Evolutionary conservation across 1,284 basidiomycete species (phyloP).

Genomic region (Leccinum pallidistipes): DNA sequence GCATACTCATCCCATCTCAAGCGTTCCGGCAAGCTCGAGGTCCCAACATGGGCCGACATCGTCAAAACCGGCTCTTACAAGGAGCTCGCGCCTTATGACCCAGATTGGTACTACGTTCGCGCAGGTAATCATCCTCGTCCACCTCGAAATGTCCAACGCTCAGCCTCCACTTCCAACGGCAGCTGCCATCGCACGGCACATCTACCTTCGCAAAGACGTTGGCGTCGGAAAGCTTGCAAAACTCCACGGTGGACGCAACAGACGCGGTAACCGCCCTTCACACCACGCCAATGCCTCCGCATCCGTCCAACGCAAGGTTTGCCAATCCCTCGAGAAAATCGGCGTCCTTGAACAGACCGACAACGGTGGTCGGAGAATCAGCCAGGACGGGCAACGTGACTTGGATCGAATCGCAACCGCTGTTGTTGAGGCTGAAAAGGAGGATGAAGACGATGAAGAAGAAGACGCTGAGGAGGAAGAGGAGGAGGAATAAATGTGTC

Average conservation of each 20-base stretch:
- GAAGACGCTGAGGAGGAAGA: conserved; percentile 81
- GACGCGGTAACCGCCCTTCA: conserved; percentile 92
- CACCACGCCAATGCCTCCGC: conserved; percentile 91
- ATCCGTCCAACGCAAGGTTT: conserved; percentile 87
- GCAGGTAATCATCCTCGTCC: conserved; percentile 60
- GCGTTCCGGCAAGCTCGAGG: conserved; percentile 96
- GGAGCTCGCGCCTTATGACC: conserved; percentile 98
- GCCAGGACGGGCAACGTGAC: conserved; percentile 96
- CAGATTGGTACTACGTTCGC: conserved; percentile 99
- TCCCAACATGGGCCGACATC: conserved; percentile 98
- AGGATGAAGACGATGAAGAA: conserved; percentile 85
- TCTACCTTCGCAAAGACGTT: conserved; percentile 99
- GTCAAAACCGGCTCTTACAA: conserved; percentile 99
- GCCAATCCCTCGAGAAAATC: conserved; percentile 98
- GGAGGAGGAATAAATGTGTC: conserved; percentile 46
- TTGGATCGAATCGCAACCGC: conserved; percentile 98
- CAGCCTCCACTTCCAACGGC: not conserved
- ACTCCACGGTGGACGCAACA: conserved; percentile 96
- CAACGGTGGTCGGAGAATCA: conserved; percentile 95
- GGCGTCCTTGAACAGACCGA: conserved; percentile 94
- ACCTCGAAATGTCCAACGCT: conserved; percentile 25
- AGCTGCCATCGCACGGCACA: conserved; percentile 98
- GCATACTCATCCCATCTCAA: conserved; percentile 95
- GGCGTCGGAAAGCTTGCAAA: conserved; percentile 96
- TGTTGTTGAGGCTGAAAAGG: conserved; percentile 85